Conservation (phyloP, 805 yeast genomes). For the Saccharomyces eubayanus region DNA sequence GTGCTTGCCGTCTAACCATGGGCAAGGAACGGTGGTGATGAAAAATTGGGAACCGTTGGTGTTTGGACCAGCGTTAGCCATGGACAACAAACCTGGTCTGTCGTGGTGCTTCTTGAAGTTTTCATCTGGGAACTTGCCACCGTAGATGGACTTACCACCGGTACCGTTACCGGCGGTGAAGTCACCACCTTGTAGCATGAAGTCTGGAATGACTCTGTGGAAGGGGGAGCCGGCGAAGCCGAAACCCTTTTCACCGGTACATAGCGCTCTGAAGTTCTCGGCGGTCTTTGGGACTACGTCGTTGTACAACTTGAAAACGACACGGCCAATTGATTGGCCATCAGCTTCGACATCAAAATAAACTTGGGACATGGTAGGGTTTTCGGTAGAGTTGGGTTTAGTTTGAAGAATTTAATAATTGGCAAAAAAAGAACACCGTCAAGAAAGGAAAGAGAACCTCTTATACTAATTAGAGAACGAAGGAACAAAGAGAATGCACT, state of each 20-base stretch:
- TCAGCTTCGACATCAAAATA: slow-evolving; percentile 76
- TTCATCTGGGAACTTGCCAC: slow-evolving; percentile 67
- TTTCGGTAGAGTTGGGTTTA: neutral
- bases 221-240: slow-evolving; percentile 86
- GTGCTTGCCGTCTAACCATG: slow-evolving; percentile 91
- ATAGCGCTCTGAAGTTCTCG: slow-evolving; percentile 89
- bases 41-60: slow-evolving; percentile 97
- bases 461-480: neutral
- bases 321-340: slow-evolving; percentile 71
- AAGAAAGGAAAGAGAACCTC: neutral
- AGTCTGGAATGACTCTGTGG: slow-evolving; percentile 96
- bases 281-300: slow-evolving; percentile 93
- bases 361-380: slow-evolving; percentile 50
- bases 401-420: neutral
- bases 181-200: slow-evolving; percentile 98
- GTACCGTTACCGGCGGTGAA: slow-evolving; percentile 90
- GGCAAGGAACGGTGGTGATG: slow-evolving; percentile 80
- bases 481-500: neutral
- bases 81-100: slow-evolving; percentile 76
- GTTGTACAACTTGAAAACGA: slow-evolving; percentile 80
- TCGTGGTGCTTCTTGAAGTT: slow-evolving; percentile 67
- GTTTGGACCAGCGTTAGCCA: slow-evolving; percentile 98
- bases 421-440: neutral
- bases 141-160: slow-evolving; percentile 91
- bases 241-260: slow-evolving; percentile 93